A percentile compares a stretch with the other conserved stretches of the same genome.
Conservation (phyloP, 345 rosid species). For the Eucalyptus fibrosa region DNA sequence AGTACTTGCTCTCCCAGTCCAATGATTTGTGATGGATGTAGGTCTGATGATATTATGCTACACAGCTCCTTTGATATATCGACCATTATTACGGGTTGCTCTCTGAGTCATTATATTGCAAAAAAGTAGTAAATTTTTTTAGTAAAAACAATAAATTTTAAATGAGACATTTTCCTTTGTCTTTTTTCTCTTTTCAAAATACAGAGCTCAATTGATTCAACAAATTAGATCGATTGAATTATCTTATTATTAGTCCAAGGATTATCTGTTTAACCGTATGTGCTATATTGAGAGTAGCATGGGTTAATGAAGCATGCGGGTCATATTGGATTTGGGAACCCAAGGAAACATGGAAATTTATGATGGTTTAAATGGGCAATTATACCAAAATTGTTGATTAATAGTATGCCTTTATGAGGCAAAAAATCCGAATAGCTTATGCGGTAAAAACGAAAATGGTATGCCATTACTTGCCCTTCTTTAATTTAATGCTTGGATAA, state of each 20-base stretch:
- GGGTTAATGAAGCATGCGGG: neutral
- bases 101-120: neutral
- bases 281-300: neutral
- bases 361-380: neutral
- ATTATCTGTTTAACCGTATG: neutral
- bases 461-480: neutral
- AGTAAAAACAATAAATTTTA: neutral
- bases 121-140: neutral
- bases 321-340: neutral
- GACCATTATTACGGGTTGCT: neutral
- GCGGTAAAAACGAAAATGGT: neutral
- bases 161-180: neutral
- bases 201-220: neutral
- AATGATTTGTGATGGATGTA: neutral
- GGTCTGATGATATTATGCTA: neutral
- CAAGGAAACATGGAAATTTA: neutral
- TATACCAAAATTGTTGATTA: neutral
- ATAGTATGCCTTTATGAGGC: neutral
- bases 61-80: neutral
- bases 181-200: neutral
- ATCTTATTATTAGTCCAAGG: neutral
- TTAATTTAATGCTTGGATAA: neutral
- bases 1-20: neutral
- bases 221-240: neutral
- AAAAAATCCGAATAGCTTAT: neutral